Percentiles rank a stretch among this genome's conserved stretches.
Evolutionary conservation across 2,329 filamentous ascomycete genomes (phyloP).

Genomic region (Alternaria gansuensis): DNA sequence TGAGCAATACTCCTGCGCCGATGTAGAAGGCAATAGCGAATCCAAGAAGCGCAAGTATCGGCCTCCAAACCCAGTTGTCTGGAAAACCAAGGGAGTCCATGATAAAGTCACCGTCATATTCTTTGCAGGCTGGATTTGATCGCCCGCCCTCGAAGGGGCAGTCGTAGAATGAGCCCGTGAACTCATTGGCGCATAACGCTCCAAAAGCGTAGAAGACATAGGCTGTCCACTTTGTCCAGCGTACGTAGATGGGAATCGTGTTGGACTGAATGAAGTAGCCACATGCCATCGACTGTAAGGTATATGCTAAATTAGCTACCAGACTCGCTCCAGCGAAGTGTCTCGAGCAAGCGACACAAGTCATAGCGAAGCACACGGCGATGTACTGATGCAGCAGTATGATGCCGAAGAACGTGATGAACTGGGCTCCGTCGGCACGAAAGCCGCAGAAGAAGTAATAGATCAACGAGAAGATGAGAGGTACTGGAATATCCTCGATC

Average conservation of each 20-base stretch:
- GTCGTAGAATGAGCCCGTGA: constrained; percentile 74
- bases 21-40: constrained; percentile 71
- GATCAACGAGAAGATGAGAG: constrained; percentile 73
- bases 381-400: constrained; percentile 76
- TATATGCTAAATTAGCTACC: constrained; percentile 76
- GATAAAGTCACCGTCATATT: constrained; percentile 75
- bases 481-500: constrained; percentile 77
- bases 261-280: constrained; percentile 80
- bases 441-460: constrained; percentile 84
- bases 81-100: constrained; percentile 75
- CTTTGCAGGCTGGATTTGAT: constrained; percentile 69
- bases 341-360: constrained; percentile 71
- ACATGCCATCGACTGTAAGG: constrained; percentile 76
- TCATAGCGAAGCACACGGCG: constrained; percentile 74
- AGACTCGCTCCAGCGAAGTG: constrained; percentile 76
- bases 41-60: constrained; percentile 69
- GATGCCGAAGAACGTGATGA: constrained; percentile 76
- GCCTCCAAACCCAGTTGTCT: constrained; percentile 70
- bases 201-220: constrained; percentile 76
- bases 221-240: constrained; percentile 76
- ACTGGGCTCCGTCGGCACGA: constrained; percentile 68
- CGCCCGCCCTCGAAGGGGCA: constrained; percentile 72
- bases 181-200: constrained; percentile 76
- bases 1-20: constrained; percentile 68
- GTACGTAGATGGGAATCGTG: constrained; percentile 77